Conservation (phyloP, 352 stramenopile species). For the Phytopythium kandeliae region DNA sequence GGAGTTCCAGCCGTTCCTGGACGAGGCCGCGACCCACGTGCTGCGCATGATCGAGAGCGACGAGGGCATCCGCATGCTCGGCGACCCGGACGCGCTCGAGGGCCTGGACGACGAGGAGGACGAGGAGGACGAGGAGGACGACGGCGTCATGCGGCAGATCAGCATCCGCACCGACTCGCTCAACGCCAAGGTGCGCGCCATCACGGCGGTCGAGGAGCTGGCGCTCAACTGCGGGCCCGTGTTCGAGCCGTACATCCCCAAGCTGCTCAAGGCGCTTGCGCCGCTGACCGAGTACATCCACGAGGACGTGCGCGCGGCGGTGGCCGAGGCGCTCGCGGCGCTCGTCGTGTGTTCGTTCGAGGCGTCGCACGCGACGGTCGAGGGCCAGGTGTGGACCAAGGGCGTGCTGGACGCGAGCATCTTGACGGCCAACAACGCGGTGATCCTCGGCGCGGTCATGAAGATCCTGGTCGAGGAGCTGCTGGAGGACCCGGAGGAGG, state of each 20-base stretch:
- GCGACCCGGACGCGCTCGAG: slow-evolving; percentile 65
- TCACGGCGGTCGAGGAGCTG: slow-evolving; percentile 80
- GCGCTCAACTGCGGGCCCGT: slow-evolving; percentile 70
- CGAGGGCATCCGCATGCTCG: slow-evolving; percentile 66
- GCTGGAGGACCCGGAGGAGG: slow-evolving; percentile 72
- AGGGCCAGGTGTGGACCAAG: slow-evolving; percentile 84
- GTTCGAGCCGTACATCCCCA: slow-evolving; percentile 82
- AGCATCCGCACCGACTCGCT: slow-evolving; percentile 84
- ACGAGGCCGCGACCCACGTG: slow-evolving; percentile 65
- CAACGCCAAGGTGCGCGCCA: slow-evolving; percentile 81
- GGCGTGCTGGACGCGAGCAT: slow-evolving; percentile 79
- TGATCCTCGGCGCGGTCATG: slow-evolving; percentile 75
- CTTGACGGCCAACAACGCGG: slow-evolving; percentile 66
- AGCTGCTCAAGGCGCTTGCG: slow-evolving; percentile 76
- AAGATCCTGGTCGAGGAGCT: slow-evolving; percentile 73
- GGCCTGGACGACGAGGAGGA: slow-evolving; percentile 76
- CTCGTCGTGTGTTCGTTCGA: slow-evolving; percentile 86
- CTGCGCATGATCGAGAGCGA: slow-evolving; percentile 70
- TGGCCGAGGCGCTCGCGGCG: slow-evolving; percentile 71
- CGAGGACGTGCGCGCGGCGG: slow-evolving; percentile 76
- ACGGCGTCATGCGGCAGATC: slow-evolving; percentile 67
- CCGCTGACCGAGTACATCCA: slow-evolving; percentile 84
- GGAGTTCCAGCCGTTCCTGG: slow-evolving; percentile 94
- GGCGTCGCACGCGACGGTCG: slow-evolving; percentile 59
- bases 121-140: slow-evolving; percentile 72